Evolutionary conservation across 306 rosid species (phyloP).

Genomic region (Begonia masoniana): DNA sequence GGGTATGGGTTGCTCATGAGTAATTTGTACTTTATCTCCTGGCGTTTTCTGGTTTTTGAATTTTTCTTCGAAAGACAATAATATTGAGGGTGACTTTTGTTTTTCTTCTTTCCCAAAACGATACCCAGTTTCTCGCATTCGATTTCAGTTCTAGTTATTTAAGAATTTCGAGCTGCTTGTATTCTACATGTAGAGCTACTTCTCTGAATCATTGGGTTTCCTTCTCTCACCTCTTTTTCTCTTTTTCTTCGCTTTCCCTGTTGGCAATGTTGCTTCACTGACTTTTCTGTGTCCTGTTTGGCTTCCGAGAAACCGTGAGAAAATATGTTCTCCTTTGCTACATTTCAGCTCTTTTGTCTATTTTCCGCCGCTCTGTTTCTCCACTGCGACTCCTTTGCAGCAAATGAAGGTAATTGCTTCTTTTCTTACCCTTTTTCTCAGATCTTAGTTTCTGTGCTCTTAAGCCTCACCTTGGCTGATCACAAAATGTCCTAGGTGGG

Average conservation of each 20-base stretch:
- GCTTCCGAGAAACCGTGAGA: conserved; percentile 1
- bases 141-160: not conserved
- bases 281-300: conserved; percentile 10
- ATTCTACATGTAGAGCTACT: not conserved
- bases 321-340: conserved; percentile 38
- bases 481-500: not conserved
- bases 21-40: no score
- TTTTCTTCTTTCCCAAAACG: not conserved
- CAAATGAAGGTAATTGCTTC: conserved; percentile 49
- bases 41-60: no score
- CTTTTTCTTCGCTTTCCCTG: not conserved
- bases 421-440: conserved; percentile 6
- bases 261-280: not conserved
- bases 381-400: conserved; percentile 26
- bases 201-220: not conserved
- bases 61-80: no score
- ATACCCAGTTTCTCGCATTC: not conserved
- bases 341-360: conserved; percentile 27
- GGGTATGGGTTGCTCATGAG: no score
- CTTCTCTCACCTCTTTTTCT: not conserved
- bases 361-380: conserved; percentile 24
- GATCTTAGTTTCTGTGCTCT: conserved; percentile 32
- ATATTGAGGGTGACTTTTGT: not conserved
- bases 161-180: not conserved
- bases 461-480: no score